Percentiles rank a stretch among this genome's conserved stretches.
Evolutionary conservation across 352 stramenopile species (phyloP).

Genomic region (Blastocystis sp.): DNA sequence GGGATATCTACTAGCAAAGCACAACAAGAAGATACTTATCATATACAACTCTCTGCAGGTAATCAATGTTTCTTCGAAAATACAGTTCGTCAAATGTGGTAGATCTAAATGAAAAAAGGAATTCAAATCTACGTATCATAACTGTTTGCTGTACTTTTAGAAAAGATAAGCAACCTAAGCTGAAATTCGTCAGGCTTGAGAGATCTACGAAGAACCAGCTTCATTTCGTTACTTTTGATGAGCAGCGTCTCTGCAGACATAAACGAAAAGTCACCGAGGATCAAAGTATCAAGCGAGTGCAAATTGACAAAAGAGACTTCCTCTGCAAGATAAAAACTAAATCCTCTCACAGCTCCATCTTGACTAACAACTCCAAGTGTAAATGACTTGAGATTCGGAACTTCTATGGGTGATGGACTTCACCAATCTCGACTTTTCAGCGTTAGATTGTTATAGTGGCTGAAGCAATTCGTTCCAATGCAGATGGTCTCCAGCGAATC

Average conservation of each 20-base stretch:
- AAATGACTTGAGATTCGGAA: neutral
- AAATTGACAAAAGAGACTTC: neutral
- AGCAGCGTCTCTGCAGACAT: neutral
- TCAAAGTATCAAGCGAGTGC: neutral
- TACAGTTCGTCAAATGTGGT: neutral
- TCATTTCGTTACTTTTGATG: neutral
- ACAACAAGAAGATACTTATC: neutral
- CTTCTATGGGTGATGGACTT: neutral
- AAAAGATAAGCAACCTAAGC: neutral
- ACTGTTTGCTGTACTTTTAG: neutral
- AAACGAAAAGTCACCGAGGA: neutral
- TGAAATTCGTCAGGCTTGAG: neutral
- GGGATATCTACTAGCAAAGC: neutral
- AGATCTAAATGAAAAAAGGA: neutral
- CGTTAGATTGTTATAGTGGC: neutral
- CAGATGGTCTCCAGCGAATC: neutral
- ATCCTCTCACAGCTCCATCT: neutral
- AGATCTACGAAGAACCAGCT: neutral
- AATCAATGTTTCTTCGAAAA: neutral
- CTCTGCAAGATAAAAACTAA: neutral
- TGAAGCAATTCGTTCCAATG: constrained; percentile 15
- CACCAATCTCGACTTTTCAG: neutral
- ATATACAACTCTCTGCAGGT: neutral
- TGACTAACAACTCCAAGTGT: neutral
- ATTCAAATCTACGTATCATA: neutral